A percentile compares a stretch with the other conserved stretches of the same genome.
Evolutionary conservation across 805 yeast genomes (phyloP).

Genomic region (Wickerhamomyces bisporus): DNA sequence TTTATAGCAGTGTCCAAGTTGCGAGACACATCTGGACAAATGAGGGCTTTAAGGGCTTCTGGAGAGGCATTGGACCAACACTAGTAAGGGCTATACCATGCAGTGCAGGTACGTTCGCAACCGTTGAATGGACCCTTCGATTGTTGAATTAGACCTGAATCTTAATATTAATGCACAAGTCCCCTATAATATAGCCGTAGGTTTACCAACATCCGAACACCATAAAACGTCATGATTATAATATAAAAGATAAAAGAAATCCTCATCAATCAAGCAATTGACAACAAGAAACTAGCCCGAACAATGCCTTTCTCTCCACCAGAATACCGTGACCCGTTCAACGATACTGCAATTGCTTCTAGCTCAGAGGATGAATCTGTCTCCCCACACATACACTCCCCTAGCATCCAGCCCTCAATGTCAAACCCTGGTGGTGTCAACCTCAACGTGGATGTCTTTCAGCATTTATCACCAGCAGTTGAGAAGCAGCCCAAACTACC

Average conservation of each 20-base stretch:
- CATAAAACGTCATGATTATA: too few species aligned
- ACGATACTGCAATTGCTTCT: constrained; percentile 19
- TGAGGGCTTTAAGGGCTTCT: constrained; percentile 48
- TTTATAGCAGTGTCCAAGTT: constrained; percentile 37
- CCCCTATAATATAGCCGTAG: too few species aligned
- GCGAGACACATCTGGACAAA: constrained; percentile 23
- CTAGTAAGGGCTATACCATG: constrained; percentile 58
- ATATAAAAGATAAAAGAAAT: too few species aligned
- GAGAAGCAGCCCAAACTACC: constrained; percentile 27
- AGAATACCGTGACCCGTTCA: constrained; percentile 3
- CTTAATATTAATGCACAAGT: too few species aligned
- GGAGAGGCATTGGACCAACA: constrained; percentile 61
- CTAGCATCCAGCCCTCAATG: not conserved
- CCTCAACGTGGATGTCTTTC: constrained; percentile 3
- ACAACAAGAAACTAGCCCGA: too few species aligned
- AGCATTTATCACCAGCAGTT: not conserved
- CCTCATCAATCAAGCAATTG: too few species aligned
- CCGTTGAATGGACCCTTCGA: constrained; percentile 64
- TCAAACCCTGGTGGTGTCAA: not conserved
- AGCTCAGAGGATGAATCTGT: constrained; percentile 21
- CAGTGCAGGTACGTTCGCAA: constrained; percentile 72
- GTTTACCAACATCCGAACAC: too few species aligned
- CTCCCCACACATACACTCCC: constrained; percentile 11
- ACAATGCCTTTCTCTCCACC: too few species aligned
- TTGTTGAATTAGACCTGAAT: constrained; percentile 15